These are phyloP conservation scores for Dendrostoma leiphaemia DNA, from an alignment of 2,329 filamentous ascomycete genomes.

Conservation along the genomic window DNA sequence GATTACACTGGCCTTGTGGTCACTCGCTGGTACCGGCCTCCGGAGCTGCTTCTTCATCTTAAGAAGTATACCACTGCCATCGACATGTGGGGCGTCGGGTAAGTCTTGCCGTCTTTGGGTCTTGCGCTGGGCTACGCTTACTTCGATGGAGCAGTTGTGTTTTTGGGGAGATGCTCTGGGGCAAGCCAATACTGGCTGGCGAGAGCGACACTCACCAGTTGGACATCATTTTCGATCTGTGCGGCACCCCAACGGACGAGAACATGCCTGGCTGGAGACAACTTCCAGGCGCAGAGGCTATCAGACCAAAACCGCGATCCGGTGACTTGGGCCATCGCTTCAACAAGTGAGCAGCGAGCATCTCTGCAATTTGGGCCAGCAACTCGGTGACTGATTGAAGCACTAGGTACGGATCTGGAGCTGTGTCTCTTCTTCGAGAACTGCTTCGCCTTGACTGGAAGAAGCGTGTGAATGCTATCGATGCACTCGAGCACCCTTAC, in stretches of 20 bases:
- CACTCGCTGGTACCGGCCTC: constrained; percentile 94
- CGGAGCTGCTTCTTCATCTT: constrained; percentile 84
- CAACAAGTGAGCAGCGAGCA: constrained; percentile 54
- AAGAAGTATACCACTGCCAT: constrained; percentile 95
- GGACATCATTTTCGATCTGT: constrained; percentile 89
- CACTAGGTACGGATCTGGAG: constrained; percentile 62
- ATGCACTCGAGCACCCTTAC: constrained; percentile 89
- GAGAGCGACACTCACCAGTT: constrained; percentile 88
- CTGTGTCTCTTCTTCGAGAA: constrained; percentile 77
- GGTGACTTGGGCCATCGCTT: constrained; percentile 73
- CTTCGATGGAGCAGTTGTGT: constrained; percentile 65
- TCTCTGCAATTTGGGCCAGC: too few species aligned
- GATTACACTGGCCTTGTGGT: constrained; percentile 98
- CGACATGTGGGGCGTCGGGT: constrained; percentile 98
- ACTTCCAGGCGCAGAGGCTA: constrained; percentile 76
- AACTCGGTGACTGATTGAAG: constrained; percentile 9
- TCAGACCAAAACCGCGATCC: constrained; percentile 61
- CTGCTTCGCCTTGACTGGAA: constrained; percentile 88
- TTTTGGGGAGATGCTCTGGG: constrained; percentile 95
- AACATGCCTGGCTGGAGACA: constrained; percentile 89
- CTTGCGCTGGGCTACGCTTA: constrained; percentile 20
- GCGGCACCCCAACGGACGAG: constrained; percentile 84
- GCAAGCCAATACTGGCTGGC: constrained; percentile 88
- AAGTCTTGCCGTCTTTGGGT: constrained; percentile 32
- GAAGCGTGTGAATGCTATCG: constrained; percentile 85